Evolutionary conservation across 2,329 filamentous ascomycete genomes (phyloP).

Genomic region (Piedraia hortae): DNA sequence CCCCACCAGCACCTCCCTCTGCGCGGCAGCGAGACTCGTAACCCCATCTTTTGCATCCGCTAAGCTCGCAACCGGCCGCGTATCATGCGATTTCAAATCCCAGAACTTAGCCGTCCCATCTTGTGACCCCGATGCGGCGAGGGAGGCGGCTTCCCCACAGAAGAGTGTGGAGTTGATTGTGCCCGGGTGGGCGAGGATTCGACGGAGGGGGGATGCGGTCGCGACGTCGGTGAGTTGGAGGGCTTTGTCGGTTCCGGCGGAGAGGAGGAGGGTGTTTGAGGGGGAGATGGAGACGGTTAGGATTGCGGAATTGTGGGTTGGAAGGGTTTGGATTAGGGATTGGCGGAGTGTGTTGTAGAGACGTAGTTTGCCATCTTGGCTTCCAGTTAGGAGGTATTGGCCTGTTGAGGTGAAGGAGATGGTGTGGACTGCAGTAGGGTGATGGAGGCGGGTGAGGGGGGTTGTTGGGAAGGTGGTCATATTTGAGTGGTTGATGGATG

Average conservation of each 20-base stretch:
- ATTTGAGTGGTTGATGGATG: constrained; percentile 1
- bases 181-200: constrained; percentile 38
- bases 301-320: constrained; percentile 76
- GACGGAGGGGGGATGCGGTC: constrained; percentile 45
- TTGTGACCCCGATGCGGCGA: constrained; percentile 46
- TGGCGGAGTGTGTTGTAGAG: constrained; percentile 44
- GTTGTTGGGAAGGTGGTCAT: constrained; percentile 6
- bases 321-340: constrained; percentile 57
- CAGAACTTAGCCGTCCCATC: constrained; percentile 54
- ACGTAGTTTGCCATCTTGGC: constrained; percentile 57
- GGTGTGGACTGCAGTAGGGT: constrained; percentile 17
- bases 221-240: constrained; percentile 91
- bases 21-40: constrained; percentile 16
- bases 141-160: constrained; percentile 43
- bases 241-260: constrained; percentile 65
- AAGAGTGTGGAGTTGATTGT: constrained; percentile 58
- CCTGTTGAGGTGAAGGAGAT: constrained; percentile 22
- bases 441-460: constrained; percentile 7
- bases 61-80: constrained; percentile 39
- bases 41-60: constrained; percentile 46
- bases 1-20: constrained; percentile 34
- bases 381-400: constrained; percentile 48
- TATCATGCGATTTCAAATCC: constrained; percentile 30
- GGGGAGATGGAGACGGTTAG: constrained; percentile 44
- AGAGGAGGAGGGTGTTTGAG: constrained; percentile 66